Base-by-base conservation (phyloP, 2,329 filamentous ascomycete genomes). In the Stromatinia cepivora region DNA sequence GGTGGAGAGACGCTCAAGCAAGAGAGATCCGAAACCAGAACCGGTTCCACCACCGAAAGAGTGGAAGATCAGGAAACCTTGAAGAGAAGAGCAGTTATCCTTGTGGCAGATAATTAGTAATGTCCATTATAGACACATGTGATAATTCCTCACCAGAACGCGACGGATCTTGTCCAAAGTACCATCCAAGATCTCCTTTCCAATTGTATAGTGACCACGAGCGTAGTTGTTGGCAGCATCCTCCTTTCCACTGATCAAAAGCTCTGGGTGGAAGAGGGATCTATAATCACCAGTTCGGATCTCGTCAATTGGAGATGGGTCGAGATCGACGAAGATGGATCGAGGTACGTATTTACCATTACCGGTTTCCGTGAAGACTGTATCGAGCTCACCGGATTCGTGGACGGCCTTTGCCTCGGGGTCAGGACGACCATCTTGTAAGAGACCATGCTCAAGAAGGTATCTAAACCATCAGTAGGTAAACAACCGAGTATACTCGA, bases 151-250 rank as follows among this genome's bases (percentile, higher is more conserved):
- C 80, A 88, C 87, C 86, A 78, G 85, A 74, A 90, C 85, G 74
- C 87, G 86, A 74, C 87, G 86, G 75, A 90, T 85, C 75, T 86
- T 86, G 75, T 90, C 87, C 77, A 89, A 83, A 69, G 89, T 87
- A 68, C 81, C 83, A 76, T 89, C 87, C 70, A 88, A 84, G 75
- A 90, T 83, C 78, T 90, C 88, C 81, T 90, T 90, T 76, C 88
- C 88, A 76, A 90, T 85, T 57, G 88, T 90, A 79, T 90, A 90
- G 80, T 90, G 88, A 71, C 88, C 88, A 80, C 88, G 85, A 72
- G 88, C 88, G 81, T 90, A 90, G 81, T 90, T 90, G 79, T 90
- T 90, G 75, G 88, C 87, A 70, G 88, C 88, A 81, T 90, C 88
- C 78, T 90, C 88, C 80, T 90, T 90, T 75, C 88, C 88, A 78